A percentile compares a stretch with the other conserved stretches of the same genome.
These are phyloP conservation scores for Calonectria pauciramosa DNA, from an alignment of 2,329 filamentous ascomycete species.

Conservation along the genomic window DNA sequence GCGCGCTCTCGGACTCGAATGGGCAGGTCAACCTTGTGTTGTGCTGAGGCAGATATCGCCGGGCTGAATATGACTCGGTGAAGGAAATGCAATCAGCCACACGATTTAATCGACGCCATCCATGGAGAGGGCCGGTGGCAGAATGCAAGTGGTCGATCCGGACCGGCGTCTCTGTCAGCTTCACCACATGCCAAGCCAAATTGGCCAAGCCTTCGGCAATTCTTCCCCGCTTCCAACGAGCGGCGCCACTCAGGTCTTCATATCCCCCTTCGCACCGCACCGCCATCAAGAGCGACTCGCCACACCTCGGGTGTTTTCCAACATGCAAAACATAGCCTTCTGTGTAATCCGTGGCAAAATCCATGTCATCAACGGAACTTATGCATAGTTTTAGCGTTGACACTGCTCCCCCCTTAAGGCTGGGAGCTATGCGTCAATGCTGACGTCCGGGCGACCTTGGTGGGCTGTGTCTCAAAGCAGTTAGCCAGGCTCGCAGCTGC, in stretches of 20 bases:
- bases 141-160: background rate
- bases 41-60: background rate
- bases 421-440: background rate
- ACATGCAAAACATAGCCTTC: background rate
- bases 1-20: background rate
- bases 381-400: slow-evolving; percentile 3
- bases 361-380: background rate
- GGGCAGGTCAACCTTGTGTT: background rate
- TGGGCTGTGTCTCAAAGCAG: background rate
- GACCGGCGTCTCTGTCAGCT: background rate
- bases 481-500: background rate
- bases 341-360: background rate
- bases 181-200: background rate
- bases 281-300: background rate
- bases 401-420: background rate
- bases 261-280: background rate
- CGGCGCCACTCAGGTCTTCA: background rate
- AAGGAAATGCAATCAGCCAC: background rate
- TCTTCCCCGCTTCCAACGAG: background rate
- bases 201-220: background rate
- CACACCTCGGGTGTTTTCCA: background rate
- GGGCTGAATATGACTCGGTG: background rate
- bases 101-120: background rate
- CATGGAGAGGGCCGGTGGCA: background rate
- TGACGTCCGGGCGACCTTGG: no score